phyloP scores from a whole-genome alignment of 2,329 filamentous ascomycete genomes.

The Calonectria hawksworthii region DNA sequence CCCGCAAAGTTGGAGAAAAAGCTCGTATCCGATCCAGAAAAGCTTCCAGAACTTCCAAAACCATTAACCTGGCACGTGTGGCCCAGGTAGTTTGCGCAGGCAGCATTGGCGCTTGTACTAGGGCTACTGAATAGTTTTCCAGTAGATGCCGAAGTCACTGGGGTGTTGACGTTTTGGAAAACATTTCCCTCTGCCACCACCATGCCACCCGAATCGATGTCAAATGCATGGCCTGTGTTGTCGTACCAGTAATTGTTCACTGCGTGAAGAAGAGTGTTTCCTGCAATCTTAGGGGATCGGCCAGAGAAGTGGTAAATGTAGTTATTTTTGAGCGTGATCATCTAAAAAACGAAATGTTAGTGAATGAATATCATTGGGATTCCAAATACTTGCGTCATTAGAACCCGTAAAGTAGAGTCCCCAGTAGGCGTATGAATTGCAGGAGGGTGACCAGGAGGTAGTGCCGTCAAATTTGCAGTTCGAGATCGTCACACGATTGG shows the following conservation, averaged over 20 bases:
- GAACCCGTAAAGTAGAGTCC: slow-evolving; percentile 66
- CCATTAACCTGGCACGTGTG: slow-evolving; percentile 64
- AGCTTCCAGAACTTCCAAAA: slow-evolving; percentile 54
- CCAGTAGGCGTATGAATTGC: slow-evolving; percentile 71
- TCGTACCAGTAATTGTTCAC: slow-evolving; percentile 73
- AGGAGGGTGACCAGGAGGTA: slow-evolving; percentile 66
- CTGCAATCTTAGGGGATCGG: slow-evolving; percentile 67
- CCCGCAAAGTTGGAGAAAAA: slow-evolving; percentile 64
- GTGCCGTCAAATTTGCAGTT: slow-evolving; percentile 70
- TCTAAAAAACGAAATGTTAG: neutral
- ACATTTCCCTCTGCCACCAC: slow-evolving; percentile 69
- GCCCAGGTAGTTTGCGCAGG: slow-evolving; percentile 60
- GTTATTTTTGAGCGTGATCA: slow-evolving; percentile 69
- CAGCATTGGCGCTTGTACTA: slow-evolving; percentile 50
- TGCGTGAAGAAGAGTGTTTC: slow-evolving; percentile 67
- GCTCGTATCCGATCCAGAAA: slow-evolving; percentile 56
- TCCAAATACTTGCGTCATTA: slow-evolving; percentile 55
- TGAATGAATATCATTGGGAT: neutral
- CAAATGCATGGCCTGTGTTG: slow-evolving; percentile 68
- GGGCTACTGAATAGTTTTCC: slow-evolving; percentile 50
- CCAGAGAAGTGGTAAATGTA: slow-evolving; percentile 70
- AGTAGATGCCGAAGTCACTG: slow-evolving; percentile 49
- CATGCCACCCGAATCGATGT: slow-evolving; percentile 56
- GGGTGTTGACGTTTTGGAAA: slow-evolving; percentile 64
- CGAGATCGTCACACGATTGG: slow-evolving; percentile 68